A percentile compares a stretch with the other conserved stretches of the same genome.
Conservation (phyloP, 2,329 filamentous ascomycete genomes). For the Aspergillus neoniger region DNA sequence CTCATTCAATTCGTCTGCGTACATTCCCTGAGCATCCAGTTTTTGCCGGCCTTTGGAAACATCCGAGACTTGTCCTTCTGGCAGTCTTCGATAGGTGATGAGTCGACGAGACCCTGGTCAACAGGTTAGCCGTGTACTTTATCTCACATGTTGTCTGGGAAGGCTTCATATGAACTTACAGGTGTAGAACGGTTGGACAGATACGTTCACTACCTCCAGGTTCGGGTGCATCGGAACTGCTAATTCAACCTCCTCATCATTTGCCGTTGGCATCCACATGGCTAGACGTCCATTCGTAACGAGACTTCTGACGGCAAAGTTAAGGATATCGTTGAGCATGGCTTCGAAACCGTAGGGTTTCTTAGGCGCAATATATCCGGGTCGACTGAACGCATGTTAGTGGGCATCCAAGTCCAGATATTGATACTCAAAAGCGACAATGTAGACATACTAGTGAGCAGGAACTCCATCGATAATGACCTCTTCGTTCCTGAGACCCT, state of each 20-base stretch:
- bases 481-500: constrained; percentile 55
- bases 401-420: neutral
- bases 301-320: constrained; percentile 74
- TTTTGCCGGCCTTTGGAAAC: constrained; percentile 36
- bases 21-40: constrained; percentile 44
- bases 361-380: constrained; percentile 81
- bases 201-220: constrained; percentile 72
- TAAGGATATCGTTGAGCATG: constrained; percentile 86
- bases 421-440: neutral
- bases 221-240: constrained; percentile 74
- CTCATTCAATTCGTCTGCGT: constrained; percentile 67
- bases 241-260: constrained; percentile 75
- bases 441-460: constrained; percentile 63
- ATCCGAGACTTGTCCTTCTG: constrained; percentile 53
- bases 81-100: constrained; percentile 77
- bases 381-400: constrained; percentile 45
- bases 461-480: constrained; percentile 69
- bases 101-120: constrained; percentile 77
- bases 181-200: constrained; percentile 85
- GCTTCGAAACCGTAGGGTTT: constrained; percentile 87
- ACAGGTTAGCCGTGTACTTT: neutral
- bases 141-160: neutral
- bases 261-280: constrained; percentile 97
- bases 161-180: constrained; percentile 55
- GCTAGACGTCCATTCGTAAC: constrained; percentile 78